These are phyloP conservation scores for Zygosaccharomyces bailii DNA, from an alignment of 805 yeast genomes.

Conservation along the genomic window DNA sequence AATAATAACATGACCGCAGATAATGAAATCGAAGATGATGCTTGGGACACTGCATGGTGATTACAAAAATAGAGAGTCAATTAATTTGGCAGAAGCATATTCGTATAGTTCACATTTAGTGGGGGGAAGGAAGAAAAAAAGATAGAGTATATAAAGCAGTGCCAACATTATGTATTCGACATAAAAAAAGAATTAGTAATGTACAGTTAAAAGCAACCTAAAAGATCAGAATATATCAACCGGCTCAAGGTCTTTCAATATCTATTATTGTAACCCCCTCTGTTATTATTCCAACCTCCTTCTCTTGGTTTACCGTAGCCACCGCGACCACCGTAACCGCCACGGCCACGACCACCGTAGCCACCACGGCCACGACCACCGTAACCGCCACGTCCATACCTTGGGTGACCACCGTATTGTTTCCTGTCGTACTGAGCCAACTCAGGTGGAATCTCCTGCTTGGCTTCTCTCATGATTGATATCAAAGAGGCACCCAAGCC, in stretches of 20 bases:
- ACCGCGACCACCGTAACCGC: slow-evolving; percentile 37
- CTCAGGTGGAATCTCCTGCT: slow-evolving; percentile 82
- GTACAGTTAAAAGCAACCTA: slow-evolving; percentile 2
- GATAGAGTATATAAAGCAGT: not conserved
- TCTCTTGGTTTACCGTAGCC: slow-evolving; percentile 35
- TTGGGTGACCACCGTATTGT: slow-evolving; percentile 61
- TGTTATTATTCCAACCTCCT: slow-evolving; percentile 39
- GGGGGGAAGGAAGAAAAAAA: not conserved
- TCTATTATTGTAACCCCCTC: slow-evolving; percentile 5
- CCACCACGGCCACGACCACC: slow-evolving; percentile 39
- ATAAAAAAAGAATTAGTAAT: slow-evolving; percentile 4
- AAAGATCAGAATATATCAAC: not conserved
- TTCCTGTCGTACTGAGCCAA: slow-evolving; percentile 74
- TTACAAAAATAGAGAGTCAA: slow-evolving; percentile 1
- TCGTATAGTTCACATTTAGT: not conserved
- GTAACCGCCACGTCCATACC: slow-evolving; percentile 49
- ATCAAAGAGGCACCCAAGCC: slow-evolving; percentile 87
- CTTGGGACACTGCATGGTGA: slow-evolving; percentile 30
- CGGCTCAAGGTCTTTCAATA: not conserved
- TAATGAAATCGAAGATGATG: slow-evolving; percentile 20
- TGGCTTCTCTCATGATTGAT: slow-evolving; percentile 90
- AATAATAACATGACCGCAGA: slow-evolving; percentile 1
- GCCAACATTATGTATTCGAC: not conserved
- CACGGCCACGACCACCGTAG: slow-evolving; percentile 43
- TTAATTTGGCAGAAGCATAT: not conserved